Conservation (phyloP, 768 basidiomycete species). For the Russula griseocarnosa region DNA sequence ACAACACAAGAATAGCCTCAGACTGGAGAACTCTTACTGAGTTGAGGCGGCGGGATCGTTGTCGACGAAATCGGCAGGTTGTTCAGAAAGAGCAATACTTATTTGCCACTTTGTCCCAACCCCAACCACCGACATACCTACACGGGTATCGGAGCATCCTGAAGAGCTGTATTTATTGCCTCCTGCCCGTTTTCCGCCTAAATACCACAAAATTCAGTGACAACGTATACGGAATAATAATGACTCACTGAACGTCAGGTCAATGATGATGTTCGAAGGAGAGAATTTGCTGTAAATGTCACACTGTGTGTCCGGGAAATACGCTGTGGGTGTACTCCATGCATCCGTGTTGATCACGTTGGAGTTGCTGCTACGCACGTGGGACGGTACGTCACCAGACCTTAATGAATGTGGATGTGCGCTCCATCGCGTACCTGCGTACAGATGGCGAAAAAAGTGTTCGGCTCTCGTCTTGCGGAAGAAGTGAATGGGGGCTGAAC, state of each 20-base stretch:
- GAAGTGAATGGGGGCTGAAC: slow-evolving; percentile 40
- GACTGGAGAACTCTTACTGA: slow-evolving; percentile 51
- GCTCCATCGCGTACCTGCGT: slow-evolving; percentile 58
- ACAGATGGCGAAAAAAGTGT: background rate
- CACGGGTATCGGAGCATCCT: slow-evolving; percentile 53
- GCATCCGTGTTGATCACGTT: slow-evolving; percentile 43
- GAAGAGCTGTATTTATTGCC: slow-evolving; percentile 44
- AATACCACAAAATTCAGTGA: background rate
- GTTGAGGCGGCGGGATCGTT: slow-evolving; percentile 60
- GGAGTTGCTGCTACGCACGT: slow-evolving; percentile 39
- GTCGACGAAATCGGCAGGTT: slow-evolving; percentile 52
- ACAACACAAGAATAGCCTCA: no score
- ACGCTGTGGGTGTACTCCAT: slow-evolving; percentile 60
- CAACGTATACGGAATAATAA: background rate
- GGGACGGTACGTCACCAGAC: slow-evolving; percentile 56
- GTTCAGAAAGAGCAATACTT: slow-evolving; percentile 30
- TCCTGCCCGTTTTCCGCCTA: slow-evolving; percentile 54
- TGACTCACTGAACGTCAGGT: slow-evolving; percentile 61
- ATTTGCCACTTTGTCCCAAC: no score
- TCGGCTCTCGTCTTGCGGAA: background rate
- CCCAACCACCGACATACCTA: slow-evolving; percentile 36
- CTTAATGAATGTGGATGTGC: slow-evolving; percentile 53
- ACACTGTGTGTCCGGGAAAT: slow-evolving; percentile 59
- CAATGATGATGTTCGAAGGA: slow-evolving; percentile 60
- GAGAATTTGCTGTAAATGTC: slow-evolving; percentile 52